phyloP scores from a whole-genome alignment of 495 filamentous ascomycete species.

The Daldinia loculata region DNA sequence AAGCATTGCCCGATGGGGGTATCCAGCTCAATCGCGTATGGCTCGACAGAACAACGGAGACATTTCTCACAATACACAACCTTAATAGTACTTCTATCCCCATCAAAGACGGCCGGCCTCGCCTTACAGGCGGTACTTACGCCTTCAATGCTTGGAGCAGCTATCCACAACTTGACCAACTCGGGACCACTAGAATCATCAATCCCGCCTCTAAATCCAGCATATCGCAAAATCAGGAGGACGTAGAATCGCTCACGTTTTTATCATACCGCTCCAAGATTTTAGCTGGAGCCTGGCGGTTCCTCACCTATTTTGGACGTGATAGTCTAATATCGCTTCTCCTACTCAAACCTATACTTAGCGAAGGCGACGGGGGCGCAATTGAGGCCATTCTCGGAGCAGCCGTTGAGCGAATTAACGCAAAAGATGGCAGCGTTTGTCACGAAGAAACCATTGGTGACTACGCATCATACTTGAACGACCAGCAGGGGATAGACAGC shows the following conservation, averaged over 20 bases:
- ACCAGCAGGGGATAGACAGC: constrained; percentile 60
- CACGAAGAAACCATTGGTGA: constrained; percentile 75
- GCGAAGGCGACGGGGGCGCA: constrained; percentile 62
- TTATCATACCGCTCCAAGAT: constrained; percentile 70
- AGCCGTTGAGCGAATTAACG: constrained; percentile 67
- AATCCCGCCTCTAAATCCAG: constrained; percentile 57
- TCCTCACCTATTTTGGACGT: constrained; percentile 72
- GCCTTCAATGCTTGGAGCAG: constrained; percentile 66
- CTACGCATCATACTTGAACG: constrained; percentile 68
- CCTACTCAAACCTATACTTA: constrained; percentile 65
- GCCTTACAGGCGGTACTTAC: constrained; percentile 62
- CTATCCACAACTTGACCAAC: constrained; percentile 67
- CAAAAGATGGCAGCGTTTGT: constrained; percentile 65
- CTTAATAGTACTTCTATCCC: constrained; percentile 39
- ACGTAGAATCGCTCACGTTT: constrained; percentile 65
- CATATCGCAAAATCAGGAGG: constrained; percentile 54
- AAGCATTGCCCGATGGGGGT: constrained; percentile 49
- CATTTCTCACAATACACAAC: constrained; percentile 56
- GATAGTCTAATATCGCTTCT: constrained; percentile 70
- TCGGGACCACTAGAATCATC: constrained; percentile 59
- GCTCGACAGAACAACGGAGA: constrained; percentile 69
- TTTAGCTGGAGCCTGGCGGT: constrained; percentile 71
- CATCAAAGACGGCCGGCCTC: constrained; percentile 54
- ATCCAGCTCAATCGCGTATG: constrained; percentile 61
- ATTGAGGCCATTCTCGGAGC: constrained; percentile 68